Conservation (phyloP, 2,329 filamentous ascomycete genomes). For the Penicillium sp. region DNA sequence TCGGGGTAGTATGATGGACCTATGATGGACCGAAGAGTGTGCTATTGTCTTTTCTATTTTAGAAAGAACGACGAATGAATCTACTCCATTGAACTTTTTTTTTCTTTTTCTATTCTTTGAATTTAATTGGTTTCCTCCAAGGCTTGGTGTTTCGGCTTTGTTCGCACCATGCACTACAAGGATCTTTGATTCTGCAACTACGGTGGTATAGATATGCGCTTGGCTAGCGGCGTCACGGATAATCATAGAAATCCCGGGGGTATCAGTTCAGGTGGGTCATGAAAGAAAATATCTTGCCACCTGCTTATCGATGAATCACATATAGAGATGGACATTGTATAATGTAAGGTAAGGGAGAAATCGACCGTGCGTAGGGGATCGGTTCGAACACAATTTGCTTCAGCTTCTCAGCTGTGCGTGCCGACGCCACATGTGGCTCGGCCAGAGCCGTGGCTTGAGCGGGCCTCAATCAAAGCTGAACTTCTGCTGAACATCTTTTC, state of each 20-base stretch:
- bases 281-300: background rate
- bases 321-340: background rate
- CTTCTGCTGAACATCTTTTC: background rate
- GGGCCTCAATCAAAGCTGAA: background rate
- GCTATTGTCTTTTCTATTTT: constrained; percentile 6
- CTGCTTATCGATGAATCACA: background rate
- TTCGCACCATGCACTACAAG: constrained; percentile 7
- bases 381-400: constrained; percentile 1
- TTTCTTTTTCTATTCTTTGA: background rate
- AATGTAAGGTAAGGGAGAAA: background rate
- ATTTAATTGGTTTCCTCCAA: constrained; percentile 5
- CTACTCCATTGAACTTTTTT: constrained; percentile 9
- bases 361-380: background rate
- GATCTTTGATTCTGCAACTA: background rate
- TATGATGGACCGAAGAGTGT: background rate
- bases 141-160: constrained; percentile 12
- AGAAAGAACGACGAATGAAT: constrained; percentile 22
- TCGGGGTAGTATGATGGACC: background rate
- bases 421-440: constrained; percentile 24
- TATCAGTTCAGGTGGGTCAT: background rate
- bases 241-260: background rate
- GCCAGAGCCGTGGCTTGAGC: constrained; percentile 14
- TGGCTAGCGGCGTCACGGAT: background rate
- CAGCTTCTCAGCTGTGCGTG: constrained; percentile 13
- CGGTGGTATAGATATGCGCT: background rate